A percentile compares a stretch with the other conserved stretches of the same genome.
These are phyloP conservation scores for Boletus fagicola DNA, from an alignment of 768 basidiomycete species.

Conservation along the genomic window DNA sequence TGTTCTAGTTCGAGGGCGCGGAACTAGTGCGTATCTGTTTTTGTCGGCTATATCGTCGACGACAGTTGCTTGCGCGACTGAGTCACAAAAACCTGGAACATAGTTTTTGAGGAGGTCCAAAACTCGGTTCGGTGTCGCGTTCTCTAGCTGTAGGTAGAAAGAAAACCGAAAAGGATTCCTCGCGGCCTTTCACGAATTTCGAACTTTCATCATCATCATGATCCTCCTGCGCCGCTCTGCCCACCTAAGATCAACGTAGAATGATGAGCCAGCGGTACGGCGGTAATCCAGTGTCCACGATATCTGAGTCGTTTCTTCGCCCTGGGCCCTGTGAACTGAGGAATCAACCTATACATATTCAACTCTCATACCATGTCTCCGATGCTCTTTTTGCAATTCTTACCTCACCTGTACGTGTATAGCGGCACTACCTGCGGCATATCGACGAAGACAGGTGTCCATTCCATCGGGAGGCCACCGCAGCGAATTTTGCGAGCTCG, in stretches of 20 bases:
- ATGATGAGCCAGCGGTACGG: background rate
- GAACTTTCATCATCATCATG: background rate
- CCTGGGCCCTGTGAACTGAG: background rate
- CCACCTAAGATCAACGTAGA: background rate
- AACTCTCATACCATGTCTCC: constrained; percentile 46
- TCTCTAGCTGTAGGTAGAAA: background rate
- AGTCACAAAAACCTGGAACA: background rate
- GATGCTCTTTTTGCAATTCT: constrained; percentile 42
- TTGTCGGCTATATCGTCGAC: background rate
- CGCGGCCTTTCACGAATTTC: background rate
- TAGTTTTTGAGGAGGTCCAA: background rate
- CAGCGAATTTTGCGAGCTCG: constrained; percentile 28
- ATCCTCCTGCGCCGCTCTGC: background rate
- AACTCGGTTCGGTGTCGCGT: background rate
- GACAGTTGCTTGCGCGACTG: background rate
- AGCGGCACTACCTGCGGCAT: constrained; percentile 47
- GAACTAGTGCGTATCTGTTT: background rate
- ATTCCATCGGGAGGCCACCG: constrained; percentile 31
- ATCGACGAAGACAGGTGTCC: background rate
- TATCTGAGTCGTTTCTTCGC: background rate
- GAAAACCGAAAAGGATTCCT: background rate
- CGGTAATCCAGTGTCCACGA: background rate
- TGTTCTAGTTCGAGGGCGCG: background rate
- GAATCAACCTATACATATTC: background rate
- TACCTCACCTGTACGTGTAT: constrained; percentile 24